Percentiles rank a stretch among this genome's conserved stretches.
phyloP scores from a whole-genome alignment of 768 basidiomycete genomes.

The Gautieria morchelliformis region DNA sequence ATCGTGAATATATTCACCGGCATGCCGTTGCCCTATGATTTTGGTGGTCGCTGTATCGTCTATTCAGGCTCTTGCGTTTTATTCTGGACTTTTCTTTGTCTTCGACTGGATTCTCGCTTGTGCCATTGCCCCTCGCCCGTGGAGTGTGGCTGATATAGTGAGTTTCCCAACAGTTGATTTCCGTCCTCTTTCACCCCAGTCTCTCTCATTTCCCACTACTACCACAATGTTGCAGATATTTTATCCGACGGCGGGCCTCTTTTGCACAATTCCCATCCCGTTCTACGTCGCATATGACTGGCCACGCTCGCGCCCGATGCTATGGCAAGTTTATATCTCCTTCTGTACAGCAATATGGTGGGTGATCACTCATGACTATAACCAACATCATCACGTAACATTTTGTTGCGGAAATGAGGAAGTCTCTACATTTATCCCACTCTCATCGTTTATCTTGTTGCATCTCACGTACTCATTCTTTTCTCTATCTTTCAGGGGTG shows the following conservation, averaged over 20 bases:
- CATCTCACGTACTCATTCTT: background rate
- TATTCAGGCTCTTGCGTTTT: conserved; percentile 12
- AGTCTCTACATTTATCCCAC: background rate
- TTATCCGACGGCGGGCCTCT: background rate
- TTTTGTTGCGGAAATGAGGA: background rate
- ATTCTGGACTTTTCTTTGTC: conserved; percentile 16
- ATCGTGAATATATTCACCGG: background rate
- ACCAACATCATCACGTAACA: background rate
- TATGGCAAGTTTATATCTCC: conserved; percentile 22
- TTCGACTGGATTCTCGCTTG: conserved; percentile 25
- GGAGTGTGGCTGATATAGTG: conserved; percentile 8
- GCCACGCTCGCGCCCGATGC: conserved; percentile 15
- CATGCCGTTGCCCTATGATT: background rate
- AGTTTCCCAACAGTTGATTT: background rate
- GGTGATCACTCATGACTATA: background rate
- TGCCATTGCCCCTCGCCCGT: conserved; percentile 10
- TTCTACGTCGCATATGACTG: conserved; percentile 23
- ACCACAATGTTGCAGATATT: background rate
- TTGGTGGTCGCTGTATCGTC: background rate
- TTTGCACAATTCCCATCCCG: conserved; percentile 18
- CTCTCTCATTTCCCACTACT: too few species aligned
- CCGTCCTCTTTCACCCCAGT: background rate
- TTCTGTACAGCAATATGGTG: conserved; percentile 19
- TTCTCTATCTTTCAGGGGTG: background rate
- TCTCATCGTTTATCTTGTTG: background rate